Evolutionary conservation across 495 filamentous ascomycete genomes (phyloP).

Genomic region (Podospora tetraspora): DNA sequence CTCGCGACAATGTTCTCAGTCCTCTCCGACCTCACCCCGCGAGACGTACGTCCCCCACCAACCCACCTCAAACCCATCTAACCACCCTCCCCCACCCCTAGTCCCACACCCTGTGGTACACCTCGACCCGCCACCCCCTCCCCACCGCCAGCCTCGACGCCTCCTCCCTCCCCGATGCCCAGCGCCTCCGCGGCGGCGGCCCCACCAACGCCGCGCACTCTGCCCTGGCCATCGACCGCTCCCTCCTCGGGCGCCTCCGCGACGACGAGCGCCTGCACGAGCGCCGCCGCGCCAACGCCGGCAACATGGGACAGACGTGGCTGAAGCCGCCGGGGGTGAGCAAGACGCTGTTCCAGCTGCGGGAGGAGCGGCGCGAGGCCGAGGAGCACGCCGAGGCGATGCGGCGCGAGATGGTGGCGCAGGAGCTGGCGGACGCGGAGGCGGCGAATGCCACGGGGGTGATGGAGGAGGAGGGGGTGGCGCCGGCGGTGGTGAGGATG

Average conservation of each 20-base stretch:
- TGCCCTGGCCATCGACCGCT: slow-evolving; percentile 37
- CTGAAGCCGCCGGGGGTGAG: slow-evolving; percentile 68
- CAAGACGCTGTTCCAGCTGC: slow-evolving; percentile 71
- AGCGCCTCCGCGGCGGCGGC: slow-evolving; percentile 15
- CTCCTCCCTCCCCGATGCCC: slow-evolving; percentile 3
- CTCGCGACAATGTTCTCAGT: slow-evolving; percentile 54
- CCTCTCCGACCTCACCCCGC: slow-evolving; percentile 66
- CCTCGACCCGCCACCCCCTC: slow-evolving; percentile 46
- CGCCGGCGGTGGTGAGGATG: slow-evolving; percentile 40
- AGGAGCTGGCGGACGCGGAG: slow-evolving; percentile 56
- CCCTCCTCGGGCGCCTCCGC: slow-evolving; percentile 55
- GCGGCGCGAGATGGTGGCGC: slow-evolving; percentile 60
- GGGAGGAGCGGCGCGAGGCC: slow-evolving; percentile 72
- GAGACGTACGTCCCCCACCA: slow-evolving; percentile 53
- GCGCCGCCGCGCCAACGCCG: slow-evolving; percentile 64
- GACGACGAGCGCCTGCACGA: slow-evolving; percentile 64
- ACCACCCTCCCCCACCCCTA: slow-evolving; percentile 27
- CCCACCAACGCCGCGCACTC: slow-evolving; percentile 13
- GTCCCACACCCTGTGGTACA: slow-evolving; percentile 70
- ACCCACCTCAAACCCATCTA: slow-evolving; percentile 7
- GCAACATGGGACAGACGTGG: slow-evolving; percentile 71
- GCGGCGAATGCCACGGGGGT: slow-evolving; percentile 34
- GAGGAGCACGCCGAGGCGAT: slow-evolving; percentile 71
- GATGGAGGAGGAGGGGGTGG: slow-evolving; percentile 26
- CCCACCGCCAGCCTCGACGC: slow-evolving; percentile 16